These are phyloP conservation scores for Gossypium herbaceum DNA, from an alignment of 345 rosid genomes.

Conservation along the genomic window DNA sequence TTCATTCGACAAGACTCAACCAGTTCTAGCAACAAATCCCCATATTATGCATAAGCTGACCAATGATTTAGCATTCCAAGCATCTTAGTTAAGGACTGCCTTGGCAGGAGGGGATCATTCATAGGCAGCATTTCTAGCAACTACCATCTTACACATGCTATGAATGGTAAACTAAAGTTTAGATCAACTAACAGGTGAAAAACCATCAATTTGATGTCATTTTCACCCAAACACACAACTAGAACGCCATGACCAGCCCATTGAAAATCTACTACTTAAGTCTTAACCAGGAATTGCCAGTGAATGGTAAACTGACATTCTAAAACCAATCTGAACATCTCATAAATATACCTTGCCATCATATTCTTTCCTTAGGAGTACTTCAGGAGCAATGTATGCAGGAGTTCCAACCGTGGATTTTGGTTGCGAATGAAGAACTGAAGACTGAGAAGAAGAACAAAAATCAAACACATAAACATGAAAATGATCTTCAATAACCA, in stretches of 20 bases:
- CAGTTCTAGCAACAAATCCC: not conserved
- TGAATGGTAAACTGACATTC: not conserved
- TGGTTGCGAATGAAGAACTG: conserved; percentile 93
- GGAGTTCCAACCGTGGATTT: conserved; percentile 98
- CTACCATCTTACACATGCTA: not conserved
- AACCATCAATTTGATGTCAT: not conserved
- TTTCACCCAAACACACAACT: not conserved
- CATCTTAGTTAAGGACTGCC: not conserved
- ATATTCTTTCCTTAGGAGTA: conserved; percentile 75
- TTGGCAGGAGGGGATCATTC: not conserved
- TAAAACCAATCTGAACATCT: not conserved
- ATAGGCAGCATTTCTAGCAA: not conserved
- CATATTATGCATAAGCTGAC: not conserved
- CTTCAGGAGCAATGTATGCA: conserved; percentile 97
- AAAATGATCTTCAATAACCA: not conserved
- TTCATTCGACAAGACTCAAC: not conserved
- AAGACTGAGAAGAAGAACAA: conserved; percentile 49
- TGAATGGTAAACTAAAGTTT: not conserved
- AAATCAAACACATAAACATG: not conserved
- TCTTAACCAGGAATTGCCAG: not conserved
- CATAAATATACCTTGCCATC: conserved; percentile 79
- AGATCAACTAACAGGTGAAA: not conserved
- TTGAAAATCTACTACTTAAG: not conserved
- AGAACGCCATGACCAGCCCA: not conserved
- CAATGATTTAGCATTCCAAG: not conserved